Conservation (phyloP, 2,329 filamentous ascomycete genomes). For the Metarhizium brunneum region DNA sequence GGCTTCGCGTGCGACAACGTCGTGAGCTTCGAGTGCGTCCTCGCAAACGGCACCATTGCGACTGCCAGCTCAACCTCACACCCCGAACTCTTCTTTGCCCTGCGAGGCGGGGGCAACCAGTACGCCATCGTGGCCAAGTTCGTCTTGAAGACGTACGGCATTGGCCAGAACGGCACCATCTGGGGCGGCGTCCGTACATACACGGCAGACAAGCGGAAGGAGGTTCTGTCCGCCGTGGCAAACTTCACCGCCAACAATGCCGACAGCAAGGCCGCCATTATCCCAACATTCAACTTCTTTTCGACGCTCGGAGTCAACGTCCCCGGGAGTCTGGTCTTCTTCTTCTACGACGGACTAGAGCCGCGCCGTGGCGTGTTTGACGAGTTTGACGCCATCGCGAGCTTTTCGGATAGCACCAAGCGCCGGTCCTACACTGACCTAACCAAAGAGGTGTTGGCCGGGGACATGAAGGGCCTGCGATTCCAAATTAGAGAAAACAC, state of each 20-base stretch:
- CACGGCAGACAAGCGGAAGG: conserved; percentile 17
- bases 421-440: conserved; percentile 38
- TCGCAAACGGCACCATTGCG: conserved; percentile 38
- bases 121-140: conserved; percentile 41
- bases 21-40: conserved; percentile 40
- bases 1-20: conserved; percentile 17
- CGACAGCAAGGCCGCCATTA: conserved; percentile 51
- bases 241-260: conserved; percentile 49
- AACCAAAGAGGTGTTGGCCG: conserved; percentile 5
- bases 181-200: conserved; percentile 33
- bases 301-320: conserved; percentile 18
- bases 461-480: conserved; percentile 9
- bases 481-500: conserved; percentile 12
- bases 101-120: conserved; percentile 49
- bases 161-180: conserved; percentile 28
- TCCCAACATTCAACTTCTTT: conserved; percentile 39
- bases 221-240: conserved; percentile 36
- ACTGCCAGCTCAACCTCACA: conserved; percentile 32
- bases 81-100: conserved; percentile 40
- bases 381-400: conserved; percentile 41
- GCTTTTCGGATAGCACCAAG: conserved; percentile 33
- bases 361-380: conserved; percentile 45
- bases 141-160: conserved; percentile 30
- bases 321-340: conserved; percentile 45
- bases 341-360: conserved; percentile 51